These are phyloP conservation scores for Cyanidium caldarium DNA, from an alignment of 23 red algal genomes.

Conservation along the genomic window DNA sequence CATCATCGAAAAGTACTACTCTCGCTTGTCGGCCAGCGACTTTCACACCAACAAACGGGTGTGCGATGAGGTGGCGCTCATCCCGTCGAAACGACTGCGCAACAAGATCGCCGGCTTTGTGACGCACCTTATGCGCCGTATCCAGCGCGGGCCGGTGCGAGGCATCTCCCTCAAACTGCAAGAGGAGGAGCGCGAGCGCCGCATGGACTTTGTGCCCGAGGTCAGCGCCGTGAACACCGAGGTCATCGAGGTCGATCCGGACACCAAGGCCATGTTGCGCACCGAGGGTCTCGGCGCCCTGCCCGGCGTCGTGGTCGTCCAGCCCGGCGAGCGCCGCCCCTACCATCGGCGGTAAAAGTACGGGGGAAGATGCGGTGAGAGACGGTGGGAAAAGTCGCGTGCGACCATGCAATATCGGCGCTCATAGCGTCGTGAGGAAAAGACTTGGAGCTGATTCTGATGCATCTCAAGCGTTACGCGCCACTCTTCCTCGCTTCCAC, in stretches of 20 bases:
- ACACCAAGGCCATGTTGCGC: conserved; percentile 86
- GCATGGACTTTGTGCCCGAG: conserved; percentile 99
- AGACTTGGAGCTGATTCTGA: no score
- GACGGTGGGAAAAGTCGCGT: no score
- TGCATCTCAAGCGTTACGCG: no score
- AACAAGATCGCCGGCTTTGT: conserved; percentile 98
- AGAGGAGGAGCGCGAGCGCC: conserved; percentile 96
- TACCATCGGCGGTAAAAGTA: neutral
- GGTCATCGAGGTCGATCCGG: conserved; percentile 68
- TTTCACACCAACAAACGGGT: conserved; percentile 99
- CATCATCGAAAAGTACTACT: conserved; percentile 99
- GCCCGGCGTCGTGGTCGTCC: conserved; percentile 37
- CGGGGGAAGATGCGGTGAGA: no score
- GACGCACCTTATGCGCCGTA: conserved; percentile 92
- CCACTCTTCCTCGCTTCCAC: no score
- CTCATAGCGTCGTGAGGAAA: no score
- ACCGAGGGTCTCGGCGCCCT: conserved; percentile 53
- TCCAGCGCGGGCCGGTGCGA: conserved; percentile 92
- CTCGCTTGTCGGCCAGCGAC: conserved; percentile 55
- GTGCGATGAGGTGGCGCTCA: conserved; percentile 98
- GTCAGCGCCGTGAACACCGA: conserved; percentile 70
- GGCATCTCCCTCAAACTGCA: conserved; percentile 97
- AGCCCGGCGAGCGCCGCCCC: neutral
- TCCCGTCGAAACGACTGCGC: conserved; percentile 85
- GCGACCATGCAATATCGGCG: no score